Evolutionary conservation across 257 asterid species (phyloP).

Genomic region (Schizonepeta tenuifolia): DNA sequence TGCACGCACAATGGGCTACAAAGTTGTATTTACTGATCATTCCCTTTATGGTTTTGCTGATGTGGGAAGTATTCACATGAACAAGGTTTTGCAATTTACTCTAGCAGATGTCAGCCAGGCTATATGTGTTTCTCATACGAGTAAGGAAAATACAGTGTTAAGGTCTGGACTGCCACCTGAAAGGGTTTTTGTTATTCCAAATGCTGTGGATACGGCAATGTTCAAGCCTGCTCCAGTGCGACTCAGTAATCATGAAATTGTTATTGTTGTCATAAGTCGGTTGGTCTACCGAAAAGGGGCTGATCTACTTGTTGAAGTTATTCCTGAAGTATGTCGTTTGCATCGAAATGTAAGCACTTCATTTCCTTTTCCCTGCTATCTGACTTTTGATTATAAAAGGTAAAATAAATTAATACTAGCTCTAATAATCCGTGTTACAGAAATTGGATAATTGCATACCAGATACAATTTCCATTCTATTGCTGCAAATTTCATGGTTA

Average conservation of each 20-base stretch:
- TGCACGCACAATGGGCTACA: conserved; percentile 97
- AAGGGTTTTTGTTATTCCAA: conserved; percentile 91
- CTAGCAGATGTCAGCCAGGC: conserved; percentile 96
- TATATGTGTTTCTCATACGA: conserved; percentile 95
- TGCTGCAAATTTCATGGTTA: neutral
- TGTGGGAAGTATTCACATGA: conserved; percentile 96
- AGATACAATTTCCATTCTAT: neutral
- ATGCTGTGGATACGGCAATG: conserved; percentile 91
- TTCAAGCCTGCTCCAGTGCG: conserved; percentile 64
- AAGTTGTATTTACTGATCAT: conserved; percentile 96
- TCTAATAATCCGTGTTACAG: neutral
- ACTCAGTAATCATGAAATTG: conserved; percentile 65
- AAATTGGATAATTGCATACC: neutral
- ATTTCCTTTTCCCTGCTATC: neutral
- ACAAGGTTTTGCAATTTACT: conserved; percentile 93
- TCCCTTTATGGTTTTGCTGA: conserved; percentile 98
- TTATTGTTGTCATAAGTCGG: conserved; percentile 89
- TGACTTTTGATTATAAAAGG: neutral
- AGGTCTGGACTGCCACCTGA: conserved; percentile 96
- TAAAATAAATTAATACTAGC: neutral
- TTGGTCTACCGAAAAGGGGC: conserved; percentile 95
- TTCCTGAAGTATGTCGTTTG: conserved; percentile 82
- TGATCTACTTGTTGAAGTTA: conserved; percentile 94
- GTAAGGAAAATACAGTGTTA: conserved; percentile 91
- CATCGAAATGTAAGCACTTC: conserved; percentile 73